Conservation (phyloP, 768 basidiomycete species). For the Tylopilus sp. region DNA sequence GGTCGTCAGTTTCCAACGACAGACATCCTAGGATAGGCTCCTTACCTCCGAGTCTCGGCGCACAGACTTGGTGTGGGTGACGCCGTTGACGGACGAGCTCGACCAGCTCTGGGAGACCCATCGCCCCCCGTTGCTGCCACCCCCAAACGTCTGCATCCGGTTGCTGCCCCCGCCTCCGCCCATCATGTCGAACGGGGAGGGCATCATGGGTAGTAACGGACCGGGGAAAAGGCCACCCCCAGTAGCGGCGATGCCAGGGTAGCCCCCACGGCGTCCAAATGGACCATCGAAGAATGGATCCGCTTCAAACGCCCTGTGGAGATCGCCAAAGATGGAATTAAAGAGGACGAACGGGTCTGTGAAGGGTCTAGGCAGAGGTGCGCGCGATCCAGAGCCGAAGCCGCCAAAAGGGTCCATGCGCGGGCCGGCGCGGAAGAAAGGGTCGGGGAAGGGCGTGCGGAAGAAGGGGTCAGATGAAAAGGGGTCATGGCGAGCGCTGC, state of each 20-base stretch:
- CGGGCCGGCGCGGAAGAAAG: constrained; percentile 26
- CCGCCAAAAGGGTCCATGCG: constrained; percentile 27
- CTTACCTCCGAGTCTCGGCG: constrained; percentile 58
- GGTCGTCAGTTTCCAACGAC: constrained; percentile 3
- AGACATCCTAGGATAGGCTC: constrained; percentile 1
- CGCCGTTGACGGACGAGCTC: constrained; percentile 62
- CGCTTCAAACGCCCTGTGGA: constrained; percentile 31
- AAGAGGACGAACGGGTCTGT: constrained; percentile 77
- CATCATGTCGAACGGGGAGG: constrained; percentile 12
- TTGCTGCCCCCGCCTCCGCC: constrained; percentile 14
- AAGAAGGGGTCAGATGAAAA: constrained; percentile 5
- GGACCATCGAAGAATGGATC: constrained; percentile 36
- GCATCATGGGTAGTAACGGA: constrained; percentile 6
- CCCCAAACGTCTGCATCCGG: constrained; percentile 11
- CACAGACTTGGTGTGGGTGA: constrained; percentile 55
- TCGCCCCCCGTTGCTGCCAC: constrained; percentile 14
- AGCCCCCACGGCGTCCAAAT: constrained; percentile 16
- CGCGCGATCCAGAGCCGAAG: constrained; percentile 18
- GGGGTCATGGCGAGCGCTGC: constrained; percentile 11
- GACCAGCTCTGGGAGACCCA: constrained; percentile 57
- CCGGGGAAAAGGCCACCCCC: constrained; percentile 12
- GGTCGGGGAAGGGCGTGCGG: not conserved
- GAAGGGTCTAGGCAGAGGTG: constrained; percentile 38
- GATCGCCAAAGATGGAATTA: constrained; percentile 62
- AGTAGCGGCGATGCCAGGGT: no score